Base-by-base conservation (phyloP, 208 protist species). In the Endotrypanum monterogeii region DNA sequence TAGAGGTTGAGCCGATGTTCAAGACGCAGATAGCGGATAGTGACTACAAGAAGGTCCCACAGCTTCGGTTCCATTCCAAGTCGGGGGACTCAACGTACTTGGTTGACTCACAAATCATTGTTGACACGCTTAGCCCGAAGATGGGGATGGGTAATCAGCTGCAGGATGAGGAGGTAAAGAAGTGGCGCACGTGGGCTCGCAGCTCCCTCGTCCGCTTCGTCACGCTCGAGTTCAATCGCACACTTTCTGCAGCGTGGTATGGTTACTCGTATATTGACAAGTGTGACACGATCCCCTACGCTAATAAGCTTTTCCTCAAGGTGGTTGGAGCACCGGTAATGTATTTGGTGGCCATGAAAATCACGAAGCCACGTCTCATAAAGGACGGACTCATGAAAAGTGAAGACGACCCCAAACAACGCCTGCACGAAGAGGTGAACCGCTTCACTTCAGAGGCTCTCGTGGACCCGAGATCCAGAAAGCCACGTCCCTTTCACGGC, bases 1-100 rank as follows among this genome's bases (percentile, higher is more conserved):
- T 98, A 14, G 94, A 98, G 76, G 94, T 98, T 55, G 91, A 98
- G 73, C 94, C 94, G 39, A 94, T 98, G 85, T 89, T 96, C 81
- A 98, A 98, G 78, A 73, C 73, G 5, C 86, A 98, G 79, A 74
- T 98, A 39, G 80, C 73, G 18, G 72, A 80, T 32, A 84, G 76
- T 52, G 46, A 25, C n/a, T 98, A 98, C 92, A 96, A 94, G 70
- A 98, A 98, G 80, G 94, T 98, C 9, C 94, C 94, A 4, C 90
- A 95, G 74, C 74, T 97, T n/a, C 85, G 89, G 50, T 93, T 97
- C 66, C 79, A 91, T 71, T 73, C 81, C 18, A 44, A 66, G 35
- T 84, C 80, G 52, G 79, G 86, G 35, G 46, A 76, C 11, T 87
- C 83, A 0, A 84, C 89, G 67, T 88, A 92, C 71, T 60, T 97